Evolutionary conservation across 2,329 filamentous ascomycete genomes (phyloP).

Genomic region (Cytospora piceicola): DNA sequence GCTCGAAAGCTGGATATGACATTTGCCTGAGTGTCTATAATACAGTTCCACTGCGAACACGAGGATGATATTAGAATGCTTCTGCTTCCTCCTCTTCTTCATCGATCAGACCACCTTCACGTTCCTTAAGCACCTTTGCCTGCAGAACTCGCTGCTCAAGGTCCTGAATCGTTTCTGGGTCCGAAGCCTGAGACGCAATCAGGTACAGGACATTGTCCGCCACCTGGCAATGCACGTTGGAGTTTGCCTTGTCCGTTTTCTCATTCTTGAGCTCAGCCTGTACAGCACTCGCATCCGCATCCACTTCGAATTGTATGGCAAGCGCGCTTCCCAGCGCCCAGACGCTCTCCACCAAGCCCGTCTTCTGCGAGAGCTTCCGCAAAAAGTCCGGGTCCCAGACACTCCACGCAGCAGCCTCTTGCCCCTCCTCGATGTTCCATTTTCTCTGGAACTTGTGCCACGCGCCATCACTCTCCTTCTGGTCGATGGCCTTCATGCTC

Average conservation of each 20-base stretch:
- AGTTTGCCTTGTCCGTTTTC: constrained; percentile 37
- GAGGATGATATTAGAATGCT: neutral
- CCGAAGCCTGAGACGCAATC: constrained; percentile 55
- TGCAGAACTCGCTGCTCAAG: constrained; percentile 10
- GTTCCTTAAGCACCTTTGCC: neutral
- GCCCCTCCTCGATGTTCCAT: neutral
- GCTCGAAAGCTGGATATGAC: neutral
- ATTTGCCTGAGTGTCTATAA: neutral
- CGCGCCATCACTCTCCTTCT: constrained; percentile 56
- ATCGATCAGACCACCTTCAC: too few species aligned
- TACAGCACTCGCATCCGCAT: constrained; percentile 44
- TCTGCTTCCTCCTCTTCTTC: neutral
- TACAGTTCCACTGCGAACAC: neutral
- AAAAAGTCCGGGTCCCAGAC: constrained; percentile 24
- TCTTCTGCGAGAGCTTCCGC: constrained; percentile 4
- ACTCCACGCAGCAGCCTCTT: constrained; percentile 25
- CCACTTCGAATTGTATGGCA: constrained; percentile 59
- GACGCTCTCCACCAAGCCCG: constrained; percentile 4
- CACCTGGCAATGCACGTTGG: constrained; percentile 59
- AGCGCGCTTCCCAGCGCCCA: constrained; percentile 14
- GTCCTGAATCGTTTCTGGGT: neutral
- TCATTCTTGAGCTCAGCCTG: constrained; percentile 42
- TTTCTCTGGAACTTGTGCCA: constrained; percentile 14
- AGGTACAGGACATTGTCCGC: constrained; percentile 63
- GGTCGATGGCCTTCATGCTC: constrained; percentile 62